These are phyloP conservation scores for Penicillium coprophilum DNA, from an alignment of 495 filamentous ascomycete genomes.

Conservation along the genomic window DNA sequence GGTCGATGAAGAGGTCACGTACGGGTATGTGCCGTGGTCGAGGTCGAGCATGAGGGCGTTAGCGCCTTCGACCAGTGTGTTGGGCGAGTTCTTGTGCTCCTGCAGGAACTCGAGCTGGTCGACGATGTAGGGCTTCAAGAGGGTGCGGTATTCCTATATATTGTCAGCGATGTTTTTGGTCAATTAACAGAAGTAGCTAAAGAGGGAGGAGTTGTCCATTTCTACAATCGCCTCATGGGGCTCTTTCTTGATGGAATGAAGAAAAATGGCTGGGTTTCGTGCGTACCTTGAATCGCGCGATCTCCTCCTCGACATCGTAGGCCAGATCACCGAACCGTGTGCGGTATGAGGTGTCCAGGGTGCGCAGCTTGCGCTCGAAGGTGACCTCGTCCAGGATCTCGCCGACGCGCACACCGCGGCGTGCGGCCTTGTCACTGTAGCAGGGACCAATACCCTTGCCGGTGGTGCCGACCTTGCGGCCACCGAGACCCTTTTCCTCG, in stretches of 20 bases:
- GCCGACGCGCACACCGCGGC: constrained; percentile 70
- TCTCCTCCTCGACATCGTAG: constrained; percentile 81
- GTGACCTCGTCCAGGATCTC: constrained; percentile 72
- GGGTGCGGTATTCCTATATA: constrained; percentile 59
- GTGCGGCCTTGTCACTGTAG: constrained; percentile 77
- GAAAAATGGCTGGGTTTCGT: background rate
- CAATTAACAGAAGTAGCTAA: too few species aligned
- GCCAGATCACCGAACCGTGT: constrained; percentile 71
- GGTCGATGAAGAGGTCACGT: constrained; percentile 77
- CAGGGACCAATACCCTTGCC: constrained; percentile 73
- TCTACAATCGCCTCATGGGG: background rate
- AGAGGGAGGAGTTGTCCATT: background rate
- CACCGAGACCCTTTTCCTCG: constrained; percentile 74
- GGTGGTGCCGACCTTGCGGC: constrained; percentile 58
- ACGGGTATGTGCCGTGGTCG: constrained; percentile 80
- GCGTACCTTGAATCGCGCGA: constrained; percentile 60
- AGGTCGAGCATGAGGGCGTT: constrained; percentile 83
- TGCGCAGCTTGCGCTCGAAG: constrained; percentile 72
- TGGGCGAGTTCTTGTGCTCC: constrained; percentile 54
- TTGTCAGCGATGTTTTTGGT: constrained; percentile 4
- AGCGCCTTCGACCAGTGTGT: constrained; percentile 82
- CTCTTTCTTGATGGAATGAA: background rate
- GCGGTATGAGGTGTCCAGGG: constrained; percentile 64
- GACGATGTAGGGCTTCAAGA: constrained; percentile 66
- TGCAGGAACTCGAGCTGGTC: constrained; percentile 57